Percentiles rank a stretch among this genome's conserved stretches.
These are phyloP conservation scores for Neurospora tetrasperma DNA, from an alignment of 495 filamentous ascomycete species.

Conservation along the genomic window DNA sequence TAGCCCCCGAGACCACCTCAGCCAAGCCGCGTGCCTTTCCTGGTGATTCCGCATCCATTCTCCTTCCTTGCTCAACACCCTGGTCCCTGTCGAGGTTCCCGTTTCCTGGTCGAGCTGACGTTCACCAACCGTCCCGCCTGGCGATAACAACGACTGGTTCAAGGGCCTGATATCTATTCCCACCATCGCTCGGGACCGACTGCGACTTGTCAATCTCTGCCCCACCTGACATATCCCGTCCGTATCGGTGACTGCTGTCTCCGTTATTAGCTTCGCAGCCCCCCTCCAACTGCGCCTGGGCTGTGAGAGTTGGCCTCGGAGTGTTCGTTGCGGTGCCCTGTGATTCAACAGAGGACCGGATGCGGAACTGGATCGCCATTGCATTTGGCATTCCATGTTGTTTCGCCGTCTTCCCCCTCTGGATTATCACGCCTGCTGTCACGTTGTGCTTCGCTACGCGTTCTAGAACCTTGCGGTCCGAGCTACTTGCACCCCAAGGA, in stretches of 20 bases:
- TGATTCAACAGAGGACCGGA: neutral
- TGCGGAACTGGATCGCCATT: constrained; percentile 1
- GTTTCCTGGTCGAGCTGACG: neutral
- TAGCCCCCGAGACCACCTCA: neutral
- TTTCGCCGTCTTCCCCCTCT: neutral
- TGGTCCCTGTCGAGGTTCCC: neutral
- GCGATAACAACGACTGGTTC: neutral
- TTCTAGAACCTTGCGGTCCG: neutral
- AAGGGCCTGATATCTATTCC: neutral
- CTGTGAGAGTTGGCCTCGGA: neutral
- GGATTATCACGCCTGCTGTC: neutral
- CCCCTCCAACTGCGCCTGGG: neutral
- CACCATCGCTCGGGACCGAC: neutral
- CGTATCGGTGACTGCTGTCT: neutral
- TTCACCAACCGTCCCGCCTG: neutral
- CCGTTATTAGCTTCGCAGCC: neutral
- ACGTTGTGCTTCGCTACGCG: neutral
- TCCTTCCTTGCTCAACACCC: neutral
- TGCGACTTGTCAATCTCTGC: neutral
- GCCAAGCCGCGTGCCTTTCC: neutral
- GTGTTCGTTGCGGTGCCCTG: neutral
- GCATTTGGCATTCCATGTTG: neutral
- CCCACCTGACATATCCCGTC: neutral
- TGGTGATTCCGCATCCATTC: neutral
- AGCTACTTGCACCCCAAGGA: neutral